phyloP scores from a whole-genome alignment of 2,329 filamentous ascomycete species.

The Exophiala bonariae region DNA sequence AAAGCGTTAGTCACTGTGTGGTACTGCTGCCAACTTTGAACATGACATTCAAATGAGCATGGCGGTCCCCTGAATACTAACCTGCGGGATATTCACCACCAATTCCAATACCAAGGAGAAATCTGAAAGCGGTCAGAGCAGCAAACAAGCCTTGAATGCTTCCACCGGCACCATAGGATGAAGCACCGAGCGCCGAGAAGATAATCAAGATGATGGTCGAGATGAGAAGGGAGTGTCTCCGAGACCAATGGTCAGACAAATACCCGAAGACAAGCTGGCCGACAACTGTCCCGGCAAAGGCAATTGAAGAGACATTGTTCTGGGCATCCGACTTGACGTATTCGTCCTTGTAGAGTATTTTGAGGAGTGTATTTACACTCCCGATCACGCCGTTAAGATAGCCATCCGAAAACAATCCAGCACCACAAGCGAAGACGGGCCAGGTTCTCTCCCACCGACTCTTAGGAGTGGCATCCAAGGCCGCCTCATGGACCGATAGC shows the following conservation, averaged over 20 bases:
- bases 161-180: constrained; percentile 72
- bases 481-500: constrained; percentile 13
- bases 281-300: constrained; percentile 82
- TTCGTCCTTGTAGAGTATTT: constrained; percentile 64
- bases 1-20: constrained; percentile 54
- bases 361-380: constrained; percentile 77
- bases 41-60: too few species aligned
- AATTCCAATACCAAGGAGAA: constrained; percentile 80
- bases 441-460: constrained; percentile 57
- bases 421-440: constrained; percentile 84
- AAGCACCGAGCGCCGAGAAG: constrained; percentile 78
- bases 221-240: constrained; percentile 76
- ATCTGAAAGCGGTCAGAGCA: constrained; percentile 77
- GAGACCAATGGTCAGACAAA: constrained; percentile 78
- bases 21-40: constrained; percentile 64
- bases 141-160: constrained; percentile 71
- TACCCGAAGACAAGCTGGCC: constrained; percentile 77
- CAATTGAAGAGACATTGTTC: constrained; percentile 76
- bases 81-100: constrained; percentile 56
- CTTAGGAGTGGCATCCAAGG: constrained; percentile 31
- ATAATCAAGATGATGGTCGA: constrained; percentile 82
- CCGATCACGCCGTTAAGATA: constrained; percentile 93
- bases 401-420: constrained; percentile 86
- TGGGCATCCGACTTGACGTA: constrained; percentile 70
- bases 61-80: too few species aligned